These are phyloP conservation scores for Hyaloperonospora brassicae DNA, from an alignment of 352 stramenopile species.

Conservation along the genomic window DNA sequence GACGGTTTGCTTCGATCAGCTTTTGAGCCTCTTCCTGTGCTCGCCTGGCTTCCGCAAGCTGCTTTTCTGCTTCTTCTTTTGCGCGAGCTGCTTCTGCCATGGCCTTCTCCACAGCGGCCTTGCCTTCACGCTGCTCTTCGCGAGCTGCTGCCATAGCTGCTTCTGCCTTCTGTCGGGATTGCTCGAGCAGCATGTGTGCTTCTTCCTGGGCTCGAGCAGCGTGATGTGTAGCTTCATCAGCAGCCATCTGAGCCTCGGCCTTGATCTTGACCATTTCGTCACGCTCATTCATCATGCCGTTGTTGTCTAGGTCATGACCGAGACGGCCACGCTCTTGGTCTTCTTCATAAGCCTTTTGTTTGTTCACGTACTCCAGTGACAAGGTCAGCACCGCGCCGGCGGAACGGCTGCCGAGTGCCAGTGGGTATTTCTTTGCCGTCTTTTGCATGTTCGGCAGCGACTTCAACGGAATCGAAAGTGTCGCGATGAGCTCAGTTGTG, in stretches of 20 bases:
- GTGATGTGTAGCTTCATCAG: slow-evolving; percentile 69
- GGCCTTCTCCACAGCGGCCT: slow-evolving; percentile 72
- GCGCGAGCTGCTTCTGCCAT: slow-evolving; percentile 72
- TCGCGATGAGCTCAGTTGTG: slow-evolving; percentile 61
- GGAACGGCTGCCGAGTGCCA: slow-evolving; percentile 73
- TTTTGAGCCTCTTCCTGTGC: slow-evolving; percentile 75
- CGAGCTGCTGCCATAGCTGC: slow-evolving; percentile 72
- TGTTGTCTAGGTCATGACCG: slow-evolving; percentile 48
- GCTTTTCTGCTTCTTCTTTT: slow-evolving; percentile 77
- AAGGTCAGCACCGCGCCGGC: slow-evolving; percentile 67
- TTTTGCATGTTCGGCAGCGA: slow-evolving; percentile 82
- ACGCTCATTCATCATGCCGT: slow-evolving; percentile 60
- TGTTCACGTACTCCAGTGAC: slow-evolving; percentile 80
- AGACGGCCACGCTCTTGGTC: slow-evolving; percentile 55
- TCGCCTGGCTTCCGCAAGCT: slow-evolving; percentile 62
- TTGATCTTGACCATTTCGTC: slow-evolving; percentile 83
- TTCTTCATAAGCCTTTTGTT: slow-evolving; percentile 69
- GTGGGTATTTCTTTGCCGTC: slow-evolving; percentile 71
- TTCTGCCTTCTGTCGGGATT: slow-evolving; percentile 75
- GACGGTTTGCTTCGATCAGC: slow-evolving; percentile 78
- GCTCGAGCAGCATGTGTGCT: slow-evolving; percentile 59
- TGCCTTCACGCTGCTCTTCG: slow-evolving; percentile 73
- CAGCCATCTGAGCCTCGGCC: slow-evolving; percentile 68
- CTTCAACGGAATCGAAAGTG: slow-evolving; percentile 70
- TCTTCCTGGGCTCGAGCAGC: slow-evolving; percentile 66